phyloP scores from a whole-genome alignment of 768 basidiomycete species.

The Sporobolomyces roseus region DNA sequence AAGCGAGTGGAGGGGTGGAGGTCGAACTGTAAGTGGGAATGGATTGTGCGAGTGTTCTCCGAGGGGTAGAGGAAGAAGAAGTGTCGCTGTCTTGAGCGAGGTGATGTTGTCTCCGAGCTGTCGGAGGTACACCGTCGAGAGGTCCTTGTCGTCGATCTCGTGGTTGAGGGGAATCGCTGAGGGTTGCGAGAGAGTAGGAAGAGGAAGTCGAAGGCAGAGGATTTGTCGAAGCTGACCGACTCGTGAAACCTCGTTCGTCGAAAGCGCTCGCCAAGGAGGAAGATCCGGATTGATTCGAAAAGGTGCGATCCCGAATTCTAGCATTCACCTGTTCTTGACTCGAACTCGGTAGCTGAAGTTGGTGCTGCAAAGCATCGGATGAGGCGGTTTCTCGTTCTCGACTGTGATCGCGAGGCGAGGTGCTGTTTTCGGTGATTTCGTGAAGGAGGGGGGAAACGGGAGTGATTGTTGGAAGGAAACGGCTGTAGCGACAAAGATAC shows the following conservation, averaged over 20 bases:
- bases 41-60: background rate
- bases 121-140: background rate
- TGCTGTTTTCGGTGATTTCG: slow-evolving; percentile 2
- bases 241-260: background rate
- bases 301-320: slow-evolving; percentile 14
- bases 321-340: background rate
- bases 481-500: too few relatives aligned
- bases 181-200: slow-evolving; percentile 7
- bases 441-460: slow-evolving; percentile 30
- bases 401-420: background rate
- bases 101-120: background rate
- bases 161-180: background rate
- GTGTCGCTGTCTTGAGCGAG: slow-evolving; percentile 6
- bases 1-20: slow-evolving; percentile 1
- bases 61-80: background rate
- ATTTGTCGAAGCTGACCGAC: background rate
- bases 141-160: slow-evolving; percentile 1
- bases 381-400: background rate
- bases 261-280: background rate
- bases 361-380: slow-evolving; percentile 11
- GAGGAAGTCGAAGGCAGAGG: background rate
- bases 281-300: slow-evolving; percentile 10
- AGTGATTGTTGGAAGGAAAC: slow-evolving; percentile 20
- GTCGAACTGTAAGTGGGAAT: background rate
- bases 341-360: background rate